Base-by-base conservation (phyloP, 2,329 filamentous ascomycete species). In the Verticillium nonalfalfae region DNA sequence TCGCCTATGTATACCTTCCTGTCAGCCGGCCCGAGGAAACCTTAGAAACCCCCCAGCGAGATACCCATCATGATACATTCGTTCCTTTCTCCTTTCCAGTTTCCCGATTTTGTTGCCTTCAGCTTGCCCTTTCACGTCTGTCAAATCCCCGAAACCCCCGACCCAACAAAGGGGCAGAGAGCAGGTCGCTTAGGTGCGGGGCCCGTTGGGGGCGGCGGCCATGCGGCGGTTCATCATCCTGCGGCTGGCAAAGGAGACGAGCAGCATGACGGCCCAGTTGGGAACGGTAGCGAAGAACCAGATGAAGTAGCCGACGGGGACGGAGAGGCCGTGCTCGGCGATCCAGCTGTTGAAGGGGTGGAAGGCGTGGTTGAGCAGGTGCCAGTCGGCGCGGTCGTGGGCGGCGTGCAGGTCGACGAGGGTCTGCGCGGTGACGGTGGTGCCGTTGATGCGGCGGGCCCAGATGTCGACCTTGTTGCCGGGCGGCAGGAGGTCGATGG, bases 241-340 rank as follows among this genome's bases (percentile, higher is more conserved):
- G 71, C 90, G 83, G 81, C 87, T 91, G 65, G 89, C 70, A 72
- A 93, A 86, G 59, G 88, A 90, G 68, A 94, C 81, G 57, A 85
- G 72, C 67, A 94, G 81, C 90, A 94, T 93, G 71, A 92, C 87
- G 60, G 85, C 76, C 90, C 90, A 94, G 79, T 88, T 86, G 62
- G 90, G 84, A 62, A 91, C 75, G 57, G 89, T 76, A 68, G 82
- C 81, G 69, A 90, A 85, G 66, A 79, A 80, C 84, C 85, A 92
- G 67, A 91, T 79, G 59, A 83, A 67, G 71, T 90, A 93, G 61
- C 82, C 90, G 54, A 89, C 75, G 45, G 89, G 88, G 59, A 89
- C 75, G 36, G 83, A 78, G 35, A 91, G 68, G 65, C 83, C 81
- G 65, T 84, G 81, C 78, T 90, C 75, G 63, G 85, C 86, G 52